phyloP scores from a whole-genome alignment of 2,329 filamentous ascomycete genomes.

The Calonectria pseudoturangicola region DNA sequence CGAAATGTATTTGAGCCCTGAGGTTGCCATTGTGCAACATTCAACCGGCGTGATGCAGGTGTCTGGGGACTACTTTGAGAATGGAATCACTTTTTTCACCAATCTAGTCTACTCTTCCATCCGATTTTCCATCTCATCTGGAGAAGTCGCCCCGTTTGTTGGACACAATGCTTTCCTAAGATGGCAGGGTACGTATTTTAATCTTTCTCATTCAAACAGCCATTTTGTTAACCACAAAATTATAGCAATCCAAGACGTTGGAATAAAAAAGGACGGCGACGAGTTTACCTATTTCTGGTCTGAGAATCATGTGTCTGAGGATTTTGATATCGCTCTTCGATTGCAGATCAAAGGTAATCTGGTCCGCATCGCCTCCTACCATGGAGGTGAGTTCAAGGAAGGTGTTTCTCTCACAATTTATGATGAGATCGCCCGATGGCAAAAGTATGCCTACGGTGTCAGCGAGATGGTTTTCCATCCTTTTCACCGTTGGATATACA shows the following conservation, averaged over 20 bases:
- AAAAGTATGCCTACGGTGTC: slow-evolving; percentile 36
- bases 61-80: slow-evolving; percentile 33
- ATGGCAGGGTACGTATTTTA: slow-evolving; percentile 22
- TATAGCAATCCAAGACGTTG: slow-evolving; percentile 33
- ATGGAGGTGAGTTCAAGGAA: slow-evolving; percentile 30
- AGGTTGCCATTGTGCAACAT: slow-evolving; percentile 33
- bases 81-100: slow-evolving; percentile 33
- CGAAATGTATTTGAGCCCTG: slow-evolving; percentile 34
- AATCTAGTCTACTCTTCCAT: slow-evolving; percentile 33
- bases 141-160: slow-evolving; percentile 34
- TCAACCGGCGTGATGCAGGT: slow-evolving; percentile 35
- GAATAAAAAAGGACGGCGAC: background rate
- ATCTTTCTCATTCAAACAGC: no score
- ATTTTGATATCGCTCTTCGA: slow-evolving; percentile 34
- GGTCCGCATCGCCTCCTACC: slow-evolving; percentile 32
- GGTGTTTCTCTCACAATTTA: slow-evolving; percentile 33
- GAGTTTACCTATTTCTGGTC: slow-evolving; percentile 28
- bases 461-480: slow-evolving; percentile 36
- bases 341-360: slow-evolving; percentile 36
- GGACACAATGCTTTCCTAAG: slow-evolving; percentile 30
- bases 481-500: slow-evolving; percentile 34
- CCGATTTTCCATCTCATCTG: slow-evolving; percentile 27
- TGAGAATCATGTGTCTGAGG: slow-evolving; percentile 32
- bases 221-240: background rate
- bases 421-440: slow-evolving; percentile 35